Evolutionary conservation across 805 yeast genomes (phyloP).

Genomic region (Sugiyamaella boreocaroliniensis): DNA sequence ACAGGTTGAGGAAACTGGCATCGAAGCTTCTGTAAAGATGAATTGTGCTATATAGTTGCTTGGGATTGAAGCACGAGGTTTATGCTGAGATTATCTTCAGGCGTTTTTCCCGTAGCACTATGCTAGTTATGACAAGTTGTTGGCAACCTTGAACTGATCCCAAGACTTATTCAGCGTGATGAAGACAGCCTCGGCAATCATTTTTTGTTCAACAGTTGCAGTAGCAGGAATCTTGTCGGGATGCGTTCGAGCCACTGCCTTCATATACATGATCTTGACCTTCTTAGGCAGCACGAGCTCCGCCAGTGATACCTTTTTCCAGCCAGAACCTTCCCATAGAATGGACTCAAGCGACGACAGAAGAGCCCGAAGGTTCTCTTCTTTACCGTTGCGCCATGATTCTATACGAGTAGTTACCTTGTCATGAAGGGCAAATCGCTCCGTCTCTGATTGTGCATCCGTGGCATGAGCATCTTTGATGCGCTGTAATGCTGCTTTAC

Average conservation of each 20-base stretch:
- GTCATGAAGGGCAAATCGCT: conserved; percentile 59
- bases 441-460: conserved; percentile 46
- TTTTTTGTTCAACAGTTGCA: conserved; percentile 59
- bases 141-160: conserved; percentile 68
- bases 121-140: conserved; percentile 37
- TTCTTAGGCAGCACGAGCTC: conserved; percentile 85
- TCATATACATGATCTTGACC: conserved; percentile 78
- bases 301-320: conserved; percentile 60
- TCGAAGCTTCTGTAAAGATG: too few species aligned
- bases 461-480: conserved; percentile 43
- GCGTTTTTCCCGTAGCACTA: too few species aligned
- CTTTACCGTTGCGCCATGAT: conserved; percentile 69
- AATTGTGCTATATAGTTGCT: too few species aligned
- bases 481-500: conserved; percentile 44
- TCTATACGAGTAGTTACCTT: conserved; percentile 47
- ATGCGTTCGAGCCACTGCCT: conserved; percentile 69
- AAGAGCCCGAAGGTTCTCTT: conserved; percentile 71
- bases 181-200: conserved; percentile 85
- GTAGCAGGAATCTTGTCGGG: conserved; percentile 72
- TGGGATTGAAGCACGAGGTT: too few species aligned
- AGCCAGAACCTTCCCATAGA: conserved; percentile 58
- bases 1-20: too few species aligned
- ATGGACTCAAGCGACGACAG: conserved; percentile 62
- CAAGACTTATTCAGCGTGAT: conserved; percentile 80
- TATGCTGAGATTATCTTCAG: too few species aligned